Conservation (phyloP, 2,329 filamentous ascomycete genomes). For the Alternaria conjuncta region DNA sequence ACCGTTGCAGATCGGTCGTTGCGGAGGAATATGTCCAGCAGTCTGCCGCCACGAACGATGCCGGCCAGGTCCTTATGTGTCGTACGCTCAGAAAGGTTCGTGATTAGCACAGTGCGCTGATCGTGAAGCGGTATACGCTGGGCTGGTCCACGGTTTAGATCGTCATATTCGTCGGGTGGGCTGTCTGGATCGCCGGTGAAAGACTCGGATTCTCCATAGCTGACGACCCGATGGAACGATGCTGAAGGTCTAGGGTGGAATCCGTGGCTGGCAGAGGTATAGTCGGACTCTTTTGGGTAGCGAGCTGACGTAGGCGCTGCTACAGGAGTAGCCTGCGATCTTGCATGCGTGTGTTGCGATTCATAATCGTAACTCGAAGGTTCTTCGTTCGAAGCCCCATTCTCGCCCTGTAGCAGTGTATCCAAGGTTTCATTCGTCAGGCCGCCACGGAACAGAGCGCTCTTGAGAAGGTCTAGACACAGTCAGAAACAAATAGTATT, state of each 20-base stretch:
- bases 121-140: constrained; percentile 31
- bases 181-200: constrained; percentile 15
- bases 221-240: constrained; percentile 20
- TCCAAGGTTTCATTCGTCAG: constrained; percentile 58
- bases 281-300: constrained; percentile 23
- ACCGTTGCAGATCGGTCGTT: constrained; percentile 68
- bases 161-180: constrained; percentile 14
- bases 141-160: neutral
- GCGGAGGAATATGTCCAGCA: constrained; percentile 73
- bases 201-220: constrained; percentile 25
- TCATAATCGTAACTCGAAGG: constrained; percentile 17
- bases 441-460: constrained; percentile 59
- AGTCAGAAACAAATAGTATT: constrained; percentile 1
- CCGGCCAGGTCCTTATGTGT: constrained; percentile 71
- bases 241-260: constrained; percentile 18
- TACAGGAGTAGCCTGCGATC: constrained; percentile 14
- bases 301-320: constrained; percentile 9
- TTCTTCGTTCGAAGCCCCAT: constrained; percentile 20
- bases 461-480: constrained; percentile 52
- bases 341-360: constrained; percentile 21
- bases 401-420: constrained; percentile 51
- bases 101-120: constrained; percentile 67
- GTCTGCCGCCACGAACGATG: constrained; percentile 70
- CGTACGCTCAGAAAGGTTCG: constrained; percentile 66
- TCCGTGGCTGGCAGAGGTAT: constrained; percentile 27